Evolutionary conservation across 2,329 filamentous ascomycete species (phyloP), one percentile per base, ranked within the genome.

Genomic region (Helotiales sp.): DNA sequence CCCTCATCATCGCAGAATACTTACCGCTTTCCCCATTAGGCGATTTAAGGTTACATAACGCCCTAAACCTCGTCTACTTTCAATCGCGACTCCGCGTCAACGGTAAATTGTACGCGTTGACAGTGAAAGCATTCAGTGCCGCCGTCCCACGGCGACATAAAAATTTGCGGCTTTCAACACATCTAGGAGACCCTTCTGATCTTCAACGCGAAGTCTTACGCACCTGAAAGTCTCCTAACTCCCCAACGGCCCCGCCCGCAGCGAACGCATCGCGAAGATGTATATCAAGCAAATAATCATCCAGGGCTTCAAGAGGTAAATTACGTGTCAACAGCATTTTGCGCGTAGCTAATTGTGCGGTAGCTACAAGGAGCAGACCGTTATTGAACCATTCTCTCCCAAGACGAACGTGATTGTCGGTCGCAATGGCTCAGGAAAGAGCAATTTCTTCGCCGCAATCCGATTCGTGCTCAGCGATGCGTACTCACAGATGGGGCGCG

Each of bases 271-370:
- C 63, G 63, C 67, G 54, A 81, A 73, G 68, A 96, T 97, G 93
- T 95, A 96, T 80, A 97, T 99, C 83, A 99, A 99, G 77, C 95
- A 99, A 80, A 97, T 98, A 75, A 98, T 97, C 75, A 98, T 99
- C 73, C 95, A 99, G 76, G 95, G 95, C 86, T 99, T 99, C 79
- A 99, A 99, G 79, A 97, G 92, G 92, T 96, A 75, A 66, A 76
- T 71, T 6, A 46, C n/a, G 17, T 10, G 24, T 1, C 10, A 8
- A 40, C 17, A 30, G 2, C n/a, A 19, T 15, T 13, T 17, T 12
- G 22, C 22, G 12, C 40, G 19, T 25, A 24, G 7, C 3, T 44
- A 44, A 29, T 15, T 47, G 38, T 30, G n/a, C 63, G 46, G 55
- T 69, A 96, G 93, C 83, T 99, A 99, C 85, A 99, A 99, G 82